Evolutionary conservation across 306 rosid genomes (phyloP), one percentile per base, ranked within the genome.

Genomic region (Sicyos baderoa): DNA sequence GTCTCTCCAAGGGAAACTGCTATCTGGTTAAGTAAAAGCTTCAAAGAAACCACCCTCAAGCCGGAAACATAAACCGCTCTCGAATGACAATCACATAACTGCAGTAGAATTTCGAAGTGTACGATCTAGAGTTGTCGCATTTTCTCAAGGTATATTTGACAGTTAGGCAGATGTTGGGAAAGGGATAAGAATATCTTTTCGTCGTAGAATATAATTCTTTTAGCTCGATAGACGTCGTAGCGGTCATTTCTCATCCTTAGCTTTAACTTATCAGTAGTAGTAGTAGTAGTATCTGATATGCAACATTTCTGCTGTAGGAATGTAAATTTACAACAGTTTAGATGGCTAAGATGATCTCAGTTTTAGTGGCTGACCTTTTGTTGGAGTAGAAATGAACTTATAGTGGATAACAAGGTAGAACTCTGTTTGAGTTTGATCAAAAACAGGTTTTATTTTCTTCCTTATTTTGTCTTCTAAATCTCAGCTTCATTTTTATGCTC

Each of bases 1-100:
- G 99, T 88, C 78, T 90, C 97, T 65, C 95, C 99, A 1, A 86
- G 99, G 72, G 99, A 94, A 88, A 94, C 99, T 74, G 99, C 99
- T 22, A 94, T 94, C 70, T 94, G 99, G 99, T 84, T 94, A 85
- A 81, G 95, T 42, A 94, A 94, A 80, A 94, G 99, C 89, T 82
- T 90, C 78, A 94, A 94, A 79, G 86, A 84, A 75, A 94, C 85
- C 69, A 77, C 87, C 54, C 54, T 15, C 71, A 88, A 81, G 79
- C 87, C 68, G 48, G 95, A 86, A 57, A 77, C 71, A 37, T 81
- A 61, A 83, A 73, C 73, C 52, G 72, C 77, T 58, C 37, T 63
- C 74, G 44, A 25, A 25, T 72, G 61, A 74, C 40, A 23, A 50
- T 80, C 82, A 56, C 63, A 35, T 65, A 77, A 63, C 59, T 63